These are phyloP conservation scores for Coleophoma eucalyptorum DNA, from an alignment of 2,329 filamentous ascomycete species.

Conservation along the genomic window DNA sequence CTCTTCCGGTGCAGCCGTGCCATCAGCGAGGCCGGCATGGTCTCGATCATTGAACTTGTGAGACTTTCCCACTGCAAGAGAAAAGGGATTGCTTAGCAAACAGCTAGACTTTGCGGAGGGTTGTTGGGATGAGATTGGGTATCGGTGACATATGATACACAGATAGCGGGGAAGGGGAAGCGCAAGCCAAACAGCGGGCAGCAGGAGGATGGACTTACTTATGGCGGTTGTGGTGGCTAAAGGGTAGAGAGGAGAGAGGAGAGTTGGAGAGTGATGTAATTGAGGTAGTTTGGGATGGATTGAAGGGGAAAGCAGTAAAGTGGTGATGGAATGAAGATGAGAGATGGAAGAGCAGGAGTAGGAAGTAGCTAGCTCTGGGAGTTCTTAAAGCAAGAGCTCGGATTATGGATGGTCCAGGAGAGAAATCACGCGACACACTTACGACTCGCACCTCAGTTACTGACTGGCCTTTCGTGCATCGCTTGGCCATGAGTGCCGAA, in stretches of 20 bases:
- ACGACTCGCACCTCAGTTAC: too few species aligned
- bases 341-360: background rate
- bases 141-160: too few species aligned
- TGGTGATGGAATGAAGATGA: conserved; percentile 8
- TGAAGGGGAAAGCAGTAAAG: conserved; percentile 5
- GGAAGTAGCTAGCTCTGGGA: background rate
- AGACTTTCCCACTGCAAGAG: conserved; percentile 81
- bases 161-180: conserved; percentile 11
- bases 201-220: conserved; percentile 18
- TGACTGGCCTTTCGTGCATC: too few species aligned
- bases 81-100: background rate
- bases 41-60: conserved; percentile 95
- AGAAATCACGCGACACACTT: background rate
- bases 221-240: conserved; percentile 11
- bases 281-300: conserved; percentile 1
- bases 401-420: background rate
- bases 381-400: background rate
- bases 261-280: conserved; percentile 3
- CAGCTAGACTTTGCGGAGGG: too few species aligned
- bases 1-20: conserved; percentile 64
- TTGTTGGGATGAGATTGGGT: too few species aligned
- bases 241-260: background rate
- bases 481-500: too few species aligned
- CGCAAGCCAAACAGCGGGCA: conserved; percentile 1
- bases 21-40: conserved; percentile 75